phyloP scores from a whole-genome alignment of 345 rosid species.

The Corymbia maculata region DNA sequence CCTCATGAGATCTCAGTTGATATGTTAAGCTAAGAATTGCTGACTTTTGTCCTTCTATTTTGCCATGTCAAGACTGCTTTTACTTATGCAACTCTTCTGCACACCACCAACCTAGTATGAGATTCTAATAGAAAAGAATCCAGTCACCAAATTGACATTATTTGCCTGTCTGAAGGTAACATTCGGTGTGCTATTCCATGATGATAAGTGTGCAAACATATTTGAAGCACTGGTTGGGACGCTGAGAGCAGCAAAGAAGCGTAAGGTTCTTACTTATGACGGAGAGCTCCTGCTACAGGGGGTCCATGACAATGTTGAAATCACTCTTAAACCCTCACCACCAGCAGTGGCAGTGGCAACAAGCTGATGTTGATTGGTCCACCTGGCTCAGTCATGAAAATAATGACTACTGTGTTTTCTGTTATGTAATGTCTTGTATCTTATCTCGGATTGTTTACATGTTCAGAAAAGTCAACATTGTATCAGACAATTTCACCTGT shows the following conservation, averaged over 20 bases:
- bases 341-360: conserved; percentile 8
- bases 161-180: conserved; percentile 48
- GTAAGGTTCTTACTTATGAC: conserved; percentile 55
- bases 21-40: not conserved
- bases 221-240: conserved; percentile 95
- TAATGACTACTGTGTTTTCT: not conserved
- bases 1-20: not conserved
- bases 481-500: not conserved
- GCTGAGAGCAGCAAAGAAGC: conserved; percentile 87
- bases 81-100: not conserved
- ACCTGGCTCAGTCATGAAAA: not conserved
- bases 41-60: not conserved
- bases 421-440: not conserved
- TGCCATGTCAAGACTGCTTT: not conserved
- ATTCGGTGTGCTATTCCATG: conserved; percentile 77
- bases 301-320: conserved; percentile 86
- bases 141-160: not conserved
- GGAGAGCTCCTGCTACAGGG: conserved; percentile 93
- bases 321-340: conserved; percentile 48
- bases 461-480: not conserved
- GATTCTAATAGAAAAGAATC: not conserved
- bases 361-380: not conserved
- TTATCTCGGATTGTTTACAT: not conserved
- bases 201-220: conserved; percentile 88
- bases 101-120: not conserved